Evolutionary conservation across 2,329 filamentous ascomycete species (phyloP), one percentile per base, ranked within the genome.

Genomic region (Pseudogymnoascus sp.): DNA sequence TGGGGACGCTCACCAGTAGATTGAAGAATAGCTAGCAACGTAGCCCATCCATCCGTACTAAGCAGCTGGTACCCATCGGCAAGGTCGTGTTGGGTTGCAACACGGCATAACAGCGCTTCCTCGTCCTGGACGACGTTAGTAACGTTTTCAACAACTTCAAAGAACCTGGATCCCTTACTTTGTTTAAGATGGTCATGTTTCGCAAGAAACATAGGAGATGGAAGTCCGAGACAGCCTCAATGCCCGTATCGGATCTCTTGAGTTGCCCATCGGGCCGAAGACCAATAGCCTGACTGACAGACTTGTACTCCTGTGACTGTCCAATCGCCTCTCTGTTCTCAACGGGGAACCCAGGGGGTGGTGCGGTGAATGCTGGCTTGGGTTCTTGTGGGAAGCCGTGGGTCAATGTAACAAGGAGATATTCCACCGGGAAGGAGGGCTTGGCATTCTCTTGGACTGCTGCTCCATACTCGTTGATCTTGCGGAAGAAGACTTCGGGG

Each of bases 381-480:
- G 90, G 83, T 47, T 86, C 80, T 59, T 87, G 90, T 2, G 94
- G 94, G 77, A 99, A 97, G 63, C 94, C 94, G 71, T 99, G 93
- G 0, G 94, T 99, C 65, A 99, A 82, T 7, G 94, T 97, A 64
- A 97, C 90, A 61, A 97, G 86, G 35, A 99, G 82, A 73, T 97
- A 99, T 72, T 99, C 94, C 57, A 97, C 92, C 0, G 94, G 94
- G 73, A 99, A 99, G 50, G 89, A 86, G 0, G 94, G 94, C 72
- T 97, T 97, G 22, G 94, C 94, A 68, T 96, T 97, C 74, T 97
- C 91, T 72, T 97, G 94, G 6, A 97, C 94, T 68, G 93, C 96
- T 65, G 89, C 90, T 35, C 92, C 92, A 71, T 99, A 96, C 73
- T 99, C 93, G 74, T 99, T 99, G 74, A 96, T 91, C 67, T 85